Evolutionary conservation across 441 rosid species (phyloP).

Genomic region (Viola pubescens): DNA sequence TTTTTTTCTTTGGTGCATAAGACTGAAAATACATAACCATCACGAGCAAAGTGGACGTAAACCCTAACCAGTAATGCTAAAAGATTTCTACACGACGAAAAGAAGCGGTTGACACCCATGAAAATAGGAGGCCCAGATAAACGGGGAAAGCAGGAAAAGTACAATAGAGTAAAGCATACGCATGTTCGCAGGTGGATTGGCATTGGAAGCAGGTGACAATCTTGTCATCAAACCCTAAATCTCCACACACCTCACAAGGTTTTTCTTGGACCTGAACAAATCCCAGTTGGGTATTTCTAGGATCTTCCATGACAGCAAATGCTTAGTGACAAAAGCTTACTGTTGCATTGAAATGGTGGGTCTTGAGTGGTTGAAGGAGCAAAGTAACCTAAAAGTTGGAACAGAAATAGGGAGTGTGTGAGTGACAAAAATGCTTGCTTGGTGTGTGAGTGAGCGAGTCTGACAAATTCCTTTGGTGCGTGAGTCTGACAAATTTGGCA

Average conservation of each 20-base stretch:
- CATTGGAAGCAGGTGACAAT: background rate
- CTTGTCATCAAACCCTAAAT: background rate
- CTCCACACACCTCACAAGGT: background rate
- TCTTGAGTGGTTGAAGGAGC: background rate
- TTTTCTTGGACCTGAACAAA: background rate
- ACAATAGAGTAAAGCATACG: background rate
- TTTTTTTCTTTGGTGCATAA: background rate
- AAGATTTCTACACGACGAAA: background rate
- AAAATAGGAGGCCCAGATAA: background rate
- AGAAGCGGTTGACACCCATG: background rate
- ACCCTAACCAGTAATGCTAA: background rate
- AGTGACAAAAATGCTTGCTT: too few relatives aligned
- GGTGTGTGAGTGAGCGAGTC: too few relatives aligned
- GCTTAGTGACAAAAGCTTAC: too few relatives aligned
- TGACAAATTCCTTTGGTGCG: too few relatives aligned
- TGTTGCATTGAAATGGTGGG: background rate
- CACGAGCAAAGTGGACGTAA: background rate
- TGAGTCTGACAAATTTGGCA: too few relatives aligned
- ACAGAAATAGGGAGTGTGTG: background rate
- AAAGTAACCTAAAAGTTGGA: background rate
- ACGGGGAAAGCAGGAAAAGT: background rate
- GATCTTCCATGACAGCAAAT: background rate
- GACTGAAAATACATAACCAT: background rate
- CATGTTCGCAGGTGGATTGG: background rate
- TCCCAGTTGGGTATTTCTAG: constrained; percentile 4